Percentiles rank a stretch among this genome's conserved stretches.
Evolutionary conservation across 805 yeast species (phyloP).

Genomic region (Starmerella lactis-condensi): DNA sequence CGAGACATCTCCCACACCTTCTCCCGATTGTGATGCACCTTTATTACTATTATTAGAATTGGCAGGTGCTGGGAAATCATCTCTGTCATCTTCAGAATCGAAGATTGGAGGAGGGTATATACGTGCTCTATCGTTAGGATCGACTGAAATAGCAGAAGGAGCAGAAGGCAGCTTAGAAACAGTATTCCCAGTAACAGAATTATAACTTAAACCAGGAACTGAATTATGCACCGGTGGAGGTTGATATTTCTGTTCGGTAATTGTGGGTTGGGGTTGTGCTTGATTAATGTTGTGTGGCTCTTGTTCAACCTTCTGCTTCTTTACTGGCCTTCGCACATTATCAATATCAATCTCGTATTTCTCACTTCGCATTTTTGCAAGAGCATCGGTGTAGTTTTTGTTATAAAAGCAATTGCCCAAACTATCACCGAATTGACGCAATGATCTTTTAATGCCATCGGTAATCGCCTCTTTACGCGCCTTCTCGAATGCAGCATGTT

Average conservation of each 20-base stretch:
- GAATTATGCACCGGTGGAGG: too few species aligned
- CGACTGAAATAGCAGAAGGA: conserved; percentile 1
- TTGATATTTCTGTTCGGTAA: too few species aligned
- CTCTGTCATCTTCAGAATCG: conserved; percentile 1
- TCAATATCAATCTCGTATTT: conserved; percentile 12
- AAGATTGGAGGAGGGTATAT: too few species aligned
- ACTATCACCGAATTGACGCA: conserved; percentile 64
- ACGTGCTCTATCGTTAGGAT: too few species aligned
- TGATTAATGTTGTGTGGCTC: too few species aligned
- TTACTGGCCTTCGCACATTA: conserved; percentile 14
- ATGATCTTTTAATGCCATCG: conserved; percentile 60
- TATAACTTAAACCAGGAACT: too few species aligned
- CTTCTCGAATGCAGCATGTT: conserved; percentile 44
- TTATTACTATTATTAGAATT: too few species aligned
- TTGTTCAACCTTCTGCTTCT: conserved; percentile 5
- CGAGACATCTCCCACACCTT: conserved; percentile 6
- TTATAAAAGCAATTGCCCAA: conserved; percentile 35
- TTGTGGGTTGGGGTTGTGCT: too few species aligned
- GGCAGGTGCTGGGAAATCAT: conserved; percentile 1
- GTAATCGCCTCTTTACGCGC: conserved; percentile 66
- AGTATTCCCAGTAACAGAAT: too few species aligned
- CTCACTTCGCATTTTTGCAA: conserved; percentile 26
- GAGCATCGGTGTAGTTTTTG: conserved; percentile 24
- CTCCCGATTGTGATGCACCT: too few species aligned
- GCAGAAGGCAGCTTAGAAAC: too few species aligned